Evolutionary conservation across 2,329 filamentous ascomycete species (phyloP).

Genomic region (Penicillium janthinellum): DNA sequence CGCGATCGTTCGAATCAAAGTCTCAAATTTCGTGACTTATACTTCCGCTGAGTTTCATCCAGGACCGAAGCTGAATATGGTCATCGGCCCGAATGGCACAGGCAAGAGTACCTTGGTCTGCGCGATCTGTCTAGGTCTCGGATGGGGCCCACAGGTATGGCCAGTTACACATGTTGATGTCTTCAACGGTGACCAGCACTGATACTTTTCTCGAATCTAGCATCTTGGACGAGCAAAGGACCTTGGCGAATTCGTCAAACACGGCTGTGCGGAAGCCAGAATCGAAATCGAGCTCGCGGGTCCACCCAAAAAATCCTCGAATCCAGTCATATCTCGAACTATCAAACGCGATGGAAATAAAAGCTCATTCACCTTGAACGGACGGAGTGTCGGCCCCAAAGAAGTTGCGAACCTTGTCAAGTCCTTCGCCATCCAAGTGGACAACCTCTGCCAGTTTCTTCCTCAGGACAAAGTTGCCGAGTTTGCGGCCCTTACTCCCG

Average conservation of each 20-base stretch:
- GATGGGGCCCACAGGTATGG: slow-evolving; percentile 69
- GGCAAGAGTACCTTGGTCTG: slow-evolving; percentile 97
- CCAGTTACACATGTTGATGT: neutral
- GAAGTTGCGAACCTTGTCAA: slow-evolving; percentile 68
- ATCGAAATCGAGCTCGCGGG: slow-evolving; percentile 90
- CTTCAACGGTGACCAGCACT: neutral
- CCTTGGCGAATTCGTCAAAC: slow-evolving; percentile 88
- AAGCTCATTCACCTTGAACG: slow-evolving; percentile 76
- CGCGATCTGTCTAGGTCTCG: slow-evolving; percentile 90
- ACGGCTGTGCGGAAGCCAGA: slow-evolving; percentile 72
- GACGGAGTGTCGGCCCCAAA: slow-evolving; percentile 61
- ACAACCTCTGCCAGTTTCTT: slow-evolving; percentile 96
- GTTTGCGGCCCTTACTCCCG: slow-evolving; percentile 79
- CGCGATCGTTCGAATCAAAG: slow-evolving; percentile 82
- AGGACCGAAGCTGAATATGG: slow-evolving; percentile 94
- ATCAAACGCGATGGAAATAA: slow-evolving; percentile 84
- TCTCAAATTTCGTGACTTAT: slow-evolving; percentile 94
- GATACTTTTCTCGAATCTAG: slow-evolving; percentile 34
- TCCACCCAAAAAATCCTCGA: slow-evolving; percentile 56
- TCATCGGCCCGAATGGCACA: slow-evolving; percentile 97
- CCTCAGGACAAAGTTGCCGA: slow-evolving; percentile 95
- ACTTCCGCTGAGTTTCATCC: slow-evolving; percentile 87
- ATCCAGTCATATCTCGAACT: slow-evolving; percentile 72
- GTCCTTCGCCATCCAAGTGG: slow-evolving; percentile 85
- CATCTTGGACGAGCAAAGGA: slow-evolving; percentile 84